A percentile compares a stretch with the other conserved stretches of the same genome.
phyloP scores from a whole-genome alignment of 306 rosid genomes.

The Gynostemma pentaphyllum region DNA sequence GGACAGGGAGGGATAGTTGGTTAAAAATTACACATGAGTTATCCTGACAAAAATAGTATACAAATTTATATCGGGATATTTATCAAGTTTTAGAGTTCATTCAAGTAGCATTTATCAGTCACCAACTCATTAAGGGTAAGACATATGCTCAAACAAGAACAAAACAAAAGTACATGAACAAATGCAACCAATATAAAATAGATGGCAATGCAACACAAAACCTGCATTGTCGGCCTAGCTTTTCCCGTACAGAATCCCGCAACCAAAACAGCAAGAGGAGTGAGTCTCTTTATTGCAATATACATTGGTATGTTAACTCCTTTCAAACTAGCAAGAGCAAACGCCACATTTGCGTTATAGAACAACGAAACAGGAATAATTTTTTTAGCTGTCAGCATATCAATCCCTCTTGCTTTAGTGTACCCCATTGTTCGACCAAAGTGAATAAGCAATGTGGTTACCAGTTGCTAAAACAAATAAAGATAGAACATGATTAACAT shows the following conservation, averaged over 20 bases:
- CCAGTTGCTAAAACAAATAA: slow-evolving; percentile 54
- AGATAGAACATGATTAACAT: background rate
- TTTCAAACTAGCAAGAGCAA: slow-evolving; percentile 94
- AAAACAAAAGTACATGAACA: no score
- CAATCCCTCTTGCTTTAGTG: slow-evolving; percentile 52
- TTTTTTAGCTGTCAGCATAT: slow-evolving; percentile 56
- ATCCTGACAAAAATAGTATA: background rate
- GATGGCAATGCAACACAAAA: no score
- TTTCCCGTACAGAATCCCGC: slow-evolving; percentile 71
- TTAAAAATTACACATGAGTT: background rate
- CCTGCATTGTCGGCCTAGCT: slow-evolving; percentile 68
- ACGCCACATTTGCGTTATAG: slow-evolving; percentile 92
- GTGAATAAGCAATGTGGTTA: slow-evolving; percentile 62
- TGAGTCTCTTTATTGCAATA: slow-evolving; percentile 93
- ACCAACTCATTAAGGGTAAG: no score
- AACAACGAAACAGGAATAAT: slow-evolving; percentile 70
- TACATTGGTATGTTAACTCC: slow-evolving; percentile 98
- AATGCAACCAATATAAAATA: no score
- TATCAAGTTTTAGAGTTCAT: no score
- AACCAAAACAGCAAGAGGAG: slow-evolving; percentile 85
- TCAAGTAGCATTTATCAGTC: no score
- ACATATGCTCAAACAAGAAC: no score
- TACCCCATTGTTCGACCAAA: slow-evolving; percentile 57
- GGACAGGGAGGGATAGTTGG: background rate
- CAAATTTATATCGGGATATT: no score